These are phyloP conservation scores for Trichosporon sp. DNA, from an alignment of 1,284 basidiomycete species.

Conservation along the genomic window DNA sequence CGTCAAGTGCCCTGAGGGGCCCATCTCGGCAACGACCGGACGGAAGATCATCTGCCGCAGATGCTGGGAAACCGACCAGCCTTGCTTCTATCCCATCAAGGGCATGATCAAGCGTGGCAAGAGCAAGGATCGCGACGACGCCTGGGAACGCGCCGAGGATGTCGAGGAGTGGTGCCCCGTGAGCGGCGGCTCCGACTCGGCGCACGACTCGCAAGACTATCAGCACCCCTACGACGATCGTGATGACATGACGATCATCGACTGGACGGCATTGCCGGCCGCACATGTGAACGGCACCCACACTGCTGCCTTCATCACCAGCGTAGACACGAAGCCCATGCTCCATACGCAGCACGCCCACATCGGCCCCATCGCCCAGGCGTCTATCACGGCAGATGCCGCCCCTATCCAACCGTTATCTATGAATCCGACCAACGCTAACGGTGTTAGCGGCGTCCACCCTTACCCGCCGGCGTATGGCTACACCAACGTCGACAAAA, in stretches of 20 bases:
- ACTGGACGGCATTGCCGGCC: neutral
- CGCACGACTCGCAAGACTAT: neutral
- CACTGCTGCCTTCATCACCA: neutral
- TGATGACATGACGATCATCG: neutral
- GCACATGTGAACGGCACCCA: neutral
- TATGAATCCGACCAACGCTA: neutral
- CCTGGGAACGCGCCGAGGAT: constrained; percentile 15
- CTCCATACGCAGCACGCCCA: neutral
- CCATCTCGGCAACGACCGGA: neutral
- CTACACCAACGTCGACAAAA: constrained; percentile 1
- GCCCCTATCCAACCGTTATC: neutral
- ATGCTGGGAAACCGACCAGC: constrained; percentile 21
- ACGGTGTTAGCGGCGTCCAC: neutral
- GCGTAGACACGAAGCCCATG: neutral
- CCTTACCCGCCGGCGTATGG: neutral
- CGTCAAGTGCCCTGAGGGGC: constrained; percentile 24
- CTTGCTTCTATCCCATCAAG: constrained; percentile 22
- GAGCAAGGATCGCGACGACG: constrained; percentile 9
- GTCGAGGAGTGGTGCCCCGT: constrained; percentile 14
- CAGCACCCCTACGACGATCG: constrained; percentile 1
- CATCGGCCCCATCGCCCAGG: neutral
- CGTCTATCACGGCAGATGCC: neutral
- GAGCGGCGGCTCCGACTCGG: constrained; percentile 3
- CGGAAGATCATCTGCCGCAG: constrained; percentile 20
- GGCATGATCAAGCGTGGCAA: constrained; percentile 11